A percentile compares a stretch with the other conserved stretches of the same genome.
Conservation (phyloP, 495 filamentous ascomycete species). For the Bacidia rubella region DNA sequence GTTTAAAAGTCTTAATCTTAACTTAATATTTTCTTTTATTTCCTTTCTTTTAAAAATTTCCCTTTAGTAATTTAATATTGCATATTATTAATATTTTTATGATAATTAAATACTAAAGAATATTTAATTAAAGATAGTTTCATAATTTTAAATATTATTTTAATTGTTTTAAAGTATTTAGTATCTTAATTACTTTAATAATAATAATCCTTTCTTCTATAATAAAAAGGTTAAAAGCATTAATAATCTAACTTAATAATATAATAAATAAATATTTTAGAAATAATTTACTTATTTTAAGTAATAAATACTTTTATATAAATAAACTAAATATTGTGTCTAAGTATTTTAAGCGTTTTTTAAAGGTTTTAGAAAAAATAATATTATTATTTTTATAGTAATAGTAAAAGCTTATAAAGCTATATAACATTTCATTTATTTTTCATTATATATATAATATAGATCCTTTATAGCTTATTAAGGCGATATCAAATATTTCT, state of each 20-base stretch:
- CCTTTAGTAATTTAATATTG: not conserved
- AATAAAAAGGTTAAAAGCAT: not conserved
- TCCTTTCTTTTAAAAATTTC: not conserved
- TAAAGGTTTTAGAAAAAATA: not conserved
- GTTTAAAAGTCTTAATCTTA: not conserved
- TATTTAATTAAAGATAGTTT: not conserved
- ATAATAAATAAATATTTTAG: not conserved
- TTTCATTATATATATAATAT: not conserved
- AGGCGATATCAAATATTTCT: not conserved
- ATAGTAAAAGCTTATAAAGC: not conserved
- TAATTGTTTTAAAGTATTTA: not conserved
- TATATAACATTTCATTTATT: not conserved
- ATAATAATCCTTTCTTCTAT: not conserved
- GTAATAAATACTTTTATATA: not conserved
- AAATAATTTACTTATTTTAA: not conserved
- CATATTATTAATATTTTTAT: not conserved
- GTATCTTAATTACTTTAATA: not conserved
- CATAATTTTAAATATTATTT: not conserved
- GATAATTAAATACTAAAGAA: not conserved
- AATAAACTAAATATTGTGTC: not conserved
- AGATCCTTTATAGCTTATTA: constrained; percentile 5
- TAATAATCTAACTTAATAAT: not conserved
- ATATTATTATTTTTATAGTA: constrained; percentile 5
- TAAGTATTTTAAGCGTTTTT: not conserved
- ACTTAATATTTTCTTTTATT: not conserved